Conservation (phyloP, 2,329 filamentous ascomycete species). For the Knufia fluminis region DNA sequence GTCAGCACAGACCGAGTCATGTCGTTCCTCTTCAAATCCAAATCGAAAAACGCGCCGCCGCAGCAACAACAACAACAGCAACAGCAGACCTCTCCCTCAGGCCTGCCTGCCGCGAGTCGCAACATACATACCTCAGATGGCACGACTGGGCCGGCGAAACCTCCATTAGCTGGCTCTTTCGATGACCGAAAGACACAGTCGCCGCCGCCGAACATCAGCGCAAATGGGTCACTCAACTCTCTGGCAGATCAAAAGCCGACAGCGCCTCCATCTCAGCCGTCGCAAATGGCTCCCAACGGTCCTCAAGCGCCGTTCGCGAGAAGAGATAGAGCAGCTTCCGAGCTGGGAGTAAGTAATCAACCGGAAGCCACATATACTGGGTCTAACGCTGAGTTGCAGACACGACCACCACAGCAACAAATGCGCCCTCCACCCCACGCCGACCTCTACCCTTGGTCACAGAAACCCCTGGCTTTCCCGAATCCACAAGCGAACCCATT, state of each 20-base stretch:
- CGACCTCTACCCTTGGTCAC: constrained; percentile 92
- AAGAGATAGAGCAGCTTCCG: constrained; percentile 48
- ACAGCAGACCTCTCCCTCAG: constrained; percentile 37
- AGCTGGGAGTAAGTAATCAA: constrained; percentile 42
- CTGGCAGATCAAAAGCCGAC: constrained; percentile 28
- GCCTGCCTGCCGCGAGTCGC: constrained; percentile 46
- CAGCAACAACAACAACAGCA: too few species aligned
- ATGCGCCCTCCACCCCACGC: constrained; percentile 54
- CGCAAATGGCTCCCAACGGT: constrained; percentile 3
- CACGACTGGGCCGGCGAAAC: constrained; percentile 31
- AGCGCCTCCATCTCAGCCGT: not conserved
- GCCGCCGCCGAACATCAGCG: constrained; percentile 66
- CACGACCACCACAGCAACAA: constrained; percentile 19
- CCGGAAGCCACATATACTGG: constrained; percentile 15
- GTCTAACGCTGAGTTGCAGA: constrained; percentile 11
- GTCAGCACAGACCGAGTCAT: constrained; percentile 35
- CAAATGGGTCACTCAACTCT: constrained; percentile 57
- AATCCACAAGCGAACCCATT: constrained; percentile 78
- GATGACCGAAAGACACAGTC: constrained; percentile 37
- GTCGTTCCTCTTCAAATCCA: constrained; percentile 77
- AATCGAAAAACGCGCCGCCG: constrained; percentile 52
- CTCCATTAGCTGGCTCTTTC: constrained; percentile 27
- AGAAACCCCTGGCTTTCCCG: constrained; percentile 77
- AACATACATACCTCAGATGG: constrained; percentile 51
- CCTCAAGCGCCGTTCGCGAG: constrained; percentile 26